Evolutionary conservation across 2,329 filamentous ascomycete genomes (phyloP).

Genomic region (Arthrobotrys conoides): DNA sequence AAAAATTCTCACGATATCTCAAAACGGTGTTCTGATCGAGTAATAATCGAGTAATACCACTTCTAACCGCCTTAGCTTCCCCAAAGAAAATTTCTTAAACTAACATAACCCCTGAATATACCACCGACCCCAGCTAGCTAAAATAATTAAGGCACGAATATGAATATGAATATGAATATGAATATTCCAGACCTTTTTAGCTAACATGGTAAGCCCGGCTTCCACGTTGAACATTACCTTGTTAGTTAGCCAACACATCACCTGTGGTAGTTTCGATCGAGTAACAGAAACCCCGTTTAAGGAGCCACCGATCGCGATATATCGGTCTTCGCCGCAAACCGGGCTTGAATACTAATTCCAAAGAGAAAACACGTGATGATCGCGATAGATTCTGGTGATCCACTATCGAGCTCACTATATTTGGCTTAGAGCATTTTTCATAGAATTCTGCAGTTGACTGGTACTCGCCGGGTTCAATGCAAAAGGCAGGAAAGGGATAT

Average conservation of each 20-base stretch:
- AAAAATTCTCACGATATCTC: constrained; percentile 19
- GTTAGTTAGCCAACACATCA: constrained; percentile 33
- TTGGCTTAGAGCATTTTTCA: constrained; percentile 3
- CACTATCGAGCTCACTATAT: constrained; percentile 3
- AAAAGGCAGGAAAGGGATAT: constrained; percentile 2
- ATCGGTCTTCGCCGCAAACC: constrained; percentile 61
- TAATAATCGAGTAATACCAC: constrained; percentile 61
- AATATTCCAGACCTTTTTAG: constrained; percentile 49
- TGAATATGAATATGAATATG: too few species aligned
- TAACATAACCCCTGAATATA: not conserved
- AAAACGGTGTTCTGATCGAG: constrained; percentile 48
- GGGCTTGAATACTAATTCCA: too few species aligned
- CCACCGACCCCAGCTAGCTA: not conserved
- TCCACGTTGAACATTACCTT: not conserved
- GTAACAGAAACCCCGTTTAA: constrained; percentile 52
- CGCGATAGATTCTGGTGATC: not conserved
- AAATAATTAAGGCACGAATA: too few species aligned
- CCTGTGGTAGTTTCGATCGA: constrained; percentile 59
- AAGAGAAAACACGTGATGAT: too few species aligned
- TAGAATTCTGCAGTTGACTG: not conserved
- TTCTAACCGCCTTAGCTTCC: constrained; percentile 27
- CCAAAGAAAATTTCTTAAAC: not conserved
- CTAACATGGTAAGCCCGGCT: not conserved
- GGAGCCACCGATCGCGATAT: constrained; percentile 15
- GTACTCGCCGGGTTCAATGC: too few species aligned